These are phyloP conservation scores for Aspergillus flavus DNA, from an alignment of 2,329 filamentous ascomycete genomes.

Conservation along the genomic window DNA sequence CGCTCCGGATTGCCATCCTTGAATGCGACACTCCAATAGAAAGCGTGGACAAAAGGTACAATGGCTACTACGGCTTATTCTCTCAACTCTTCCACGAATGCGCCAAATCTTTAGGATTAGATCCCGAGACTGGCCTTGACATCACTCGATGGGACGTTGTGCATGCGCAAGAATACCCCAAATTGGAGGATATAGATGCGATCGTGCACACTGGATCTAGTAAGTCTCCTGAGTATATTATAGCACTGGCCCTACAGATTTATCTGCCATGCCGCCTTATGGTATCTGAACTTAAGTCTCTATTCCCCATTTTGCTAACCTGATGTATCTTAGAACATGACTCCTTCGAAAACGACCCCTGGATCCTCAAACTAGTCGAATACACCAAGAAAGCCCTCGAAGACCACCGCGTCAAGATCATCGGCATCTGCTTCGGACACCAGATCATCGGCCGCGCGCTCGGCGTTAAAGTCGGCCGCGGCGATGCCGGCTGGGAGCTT, in stretches of 20 bases:
- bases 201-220: conserved; percentile 76
- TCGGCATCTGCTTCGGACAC: conserved; percentile 86
- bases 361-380: conserved; percentile 74
- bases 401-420: conserved; percentile 65
- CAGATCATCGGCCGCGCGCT: conserved; percentile 79
- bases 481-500: conserved; percentile 77
- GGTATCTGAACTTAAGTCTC: not conserved
- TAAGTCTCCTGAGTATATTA: conserved; percentile 37
- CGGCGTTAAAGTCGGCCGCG: conserved; percentile 67
- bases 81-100: conserved; percentile 59
- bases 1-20: conserved; percentile 79
- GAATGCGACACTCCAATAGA: conserved; percentile 81
- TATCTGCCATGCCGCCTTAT: not conserved
- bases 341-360: conserved; percentile 72
- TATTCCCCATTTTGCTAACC: not conserved
- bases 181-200: conserved; percentile 74
- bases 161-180: conserved; percentile 67
- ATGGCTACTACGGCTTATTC: conserved; percentile 74
- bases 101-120: conserved; percentile 49
- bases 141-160: conserved; percentile 74
- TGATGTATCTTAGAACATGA: conserved; percentile 63
- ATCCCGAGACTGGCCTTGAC: conserved; percentile 50
- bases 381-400: conserved; percentile 65
- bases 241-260: too few relatives aligned
- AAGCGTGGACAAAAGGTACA: conserved; percentile 65